phyloP scores from a whole-genome alignment of 2,329 filamentous ascomycete genomes.

The Sordariomycetes sp. region DNA sequence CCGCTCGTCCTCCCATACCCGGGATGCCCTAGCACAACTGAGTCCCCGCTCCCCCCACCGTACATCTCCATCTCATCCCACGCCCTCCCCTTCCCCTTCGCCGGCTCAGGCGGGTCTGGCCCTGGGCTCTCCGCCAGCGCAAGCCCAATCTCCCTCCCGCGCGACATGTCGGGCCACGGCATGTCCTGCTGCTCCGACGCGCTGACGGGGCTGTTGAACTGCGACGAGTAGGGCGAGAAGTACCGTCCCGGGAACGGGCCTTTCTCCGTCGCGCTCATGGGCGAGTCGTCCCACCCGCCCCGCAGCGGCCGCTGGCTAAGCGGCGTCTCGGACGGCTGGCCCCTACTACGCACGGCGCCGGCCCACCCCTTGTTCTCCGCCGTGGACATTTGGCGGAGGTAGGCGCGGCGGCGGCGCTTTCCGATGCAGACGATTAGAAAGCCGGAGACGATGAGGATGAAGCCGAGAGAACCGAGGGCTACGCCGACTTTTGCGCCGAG shows the following conservation, averaged over 20 bases:
- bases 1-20: constrained; percentile 25
- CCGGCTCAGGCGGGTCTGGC: constrained; percentile 11
- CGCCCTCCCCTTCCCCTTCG: constrained; percentile 24
- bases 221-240: constrained; percentile 46
- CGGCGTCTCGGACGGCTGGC: constrained; percentile 28
- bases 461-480: constrained; percentile 32
- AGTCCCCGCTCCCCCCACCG: constrained; percentile 26
- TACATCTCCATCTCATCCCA: constrained; percentile 23
- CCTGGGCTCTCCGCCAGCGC: constrained; percentile 9
- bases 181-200: constrained; percentile 20
- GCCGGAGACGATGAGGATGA: constrained; percentile 33
- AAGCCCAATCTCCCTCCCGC: constrained; percentile 9
- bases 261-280: constrained; percentile 26
- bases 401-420: constrained; percentile 37
- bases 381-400: constrained; percentile 29
- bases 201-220: constrained; percentile 44
- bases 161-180: constrained; percentile 20
- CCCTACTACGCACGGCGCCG: neutral
- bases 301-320: constrained; percentile 37
- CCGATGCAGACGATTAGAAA: constrained; percentile 42
- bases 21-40: constrained; percentile 31
- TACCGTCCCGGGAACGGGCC: constrained; percentile 22
- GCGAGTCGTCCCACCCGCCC: constrained; percentile 40
- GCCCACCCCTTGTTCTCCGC: constrained; percentile 24
- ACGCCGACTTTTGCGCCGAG: constrained; percentile 46